These are phyloP conservation scores for Decorospora gaudefroyi DNA, from an alignment of 2,329 filamentous ascomycete genomes.

Conservation along the genomic window DNA sequence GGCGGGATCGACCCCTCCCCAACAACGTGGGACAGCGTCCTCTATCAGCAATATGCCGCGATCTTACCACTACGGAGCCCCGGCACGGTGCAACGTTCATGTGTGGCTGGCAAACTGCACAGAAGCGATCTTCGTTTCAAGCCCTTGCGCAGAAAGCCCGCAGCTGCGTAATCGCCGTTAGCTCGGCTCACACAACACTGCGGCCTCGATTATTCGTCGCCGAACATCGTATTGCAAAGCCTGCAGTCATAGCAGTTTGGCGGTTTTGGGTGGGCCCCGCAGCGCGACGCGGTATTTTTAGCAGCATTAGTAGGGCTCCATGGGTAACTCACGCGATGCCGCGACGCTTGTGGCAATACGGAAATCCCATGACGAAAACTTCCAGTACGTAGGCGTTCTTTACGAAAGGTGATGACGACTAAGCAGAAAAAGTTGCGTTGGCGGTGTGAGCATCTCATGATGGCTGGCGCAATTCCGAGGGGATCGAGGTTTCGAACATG, in stretches of 20 bases:
- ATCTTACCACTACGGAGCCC: constrained; percentile 17
- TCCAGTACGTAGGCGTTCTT: constrained; percentile 3
- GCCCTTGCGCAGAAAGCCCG: constrained; percentile 24
- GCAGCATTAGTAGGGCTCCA: constrained; percentile 7
- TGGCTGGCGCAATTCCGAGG: constrained; percentile 12
- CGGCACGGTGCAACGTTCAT: constrained; percentile 27
- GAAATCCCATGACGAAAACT: constrained; percentile 16
- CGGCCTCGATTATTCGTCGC: constrained; percentile 32
- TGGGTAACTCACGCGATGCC: constrained; percentile 17
- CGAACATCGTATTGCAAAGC: constrained; percentile 21
- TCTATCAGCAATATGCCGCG: constrained; percentile 32
- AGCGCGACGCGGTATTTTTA: constrained; percentile 22
- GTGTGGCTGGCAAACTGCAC: constrained; percentile 28
- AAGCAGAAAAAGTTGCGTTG: constrained; percentile 10
- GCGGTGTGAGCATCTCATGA: constrained; percentile 10
- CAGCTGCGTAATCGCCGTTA: constrained; percentile 25
- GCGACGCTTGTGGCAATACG: constrained; percentile 24
- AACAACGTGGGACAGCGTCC: constrained; percentile 28
- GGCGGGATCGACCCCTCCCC: constrained; percentile 21
- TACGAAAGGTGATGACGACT: constrained; percentile 14
- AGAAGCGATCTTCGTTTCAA: constrained; percentile 28
- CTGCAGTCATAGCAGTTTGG: constrained; percentile 17
- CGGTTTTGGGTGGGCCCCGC: constrained; percentile 11
- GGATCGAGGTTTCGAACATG: constrained; percentile 5
- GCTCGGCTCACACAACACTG: constrained; percentile 28